These are phyloP conservation scores for Flaveria linearis DNA, from an alignment of 129 eudicot species.

Conservation along the genomic window DNA sequence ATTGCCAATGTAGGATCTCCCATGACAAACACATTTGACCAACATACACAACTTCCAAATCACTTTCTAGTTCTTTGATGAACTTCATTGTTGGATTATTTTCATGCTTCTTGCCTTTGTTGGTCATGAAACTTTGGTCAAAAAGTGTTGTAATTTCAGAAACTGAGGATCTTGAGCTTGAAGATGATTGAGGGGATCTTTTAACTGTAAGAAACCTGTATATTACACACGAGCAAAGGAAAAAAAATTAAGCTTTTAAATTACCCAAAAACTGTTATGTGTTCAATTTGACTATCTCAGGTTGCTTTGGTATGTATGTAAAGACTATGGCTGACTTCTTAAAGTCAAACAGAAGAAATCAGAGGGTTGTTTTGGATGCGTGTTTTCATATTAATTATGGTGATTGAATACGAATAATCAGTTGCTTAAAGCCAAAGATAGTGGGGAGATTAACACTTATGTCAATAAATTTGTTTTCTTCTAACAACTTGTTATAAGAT, in stretches of 20 bases:
- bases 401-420: background rate
- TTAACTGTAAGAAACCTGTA: constrained; percentile 83
- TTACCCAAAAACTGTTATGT: background rate
- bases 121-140: constrained; percentile 46
- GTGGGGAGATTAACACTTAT: background rate
- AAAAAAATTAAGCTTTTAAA: background rate
- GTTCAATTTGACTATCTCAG: background rate
- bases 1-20: constrained; percentile 93
- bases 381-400: background rate
- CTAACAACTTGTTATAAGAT: background rate
- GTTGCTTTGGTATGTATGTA: no score
- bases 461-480: background rate
- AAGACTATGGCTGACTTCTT: background rate
- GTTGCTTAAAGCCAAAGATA: constrained; percentile 4
- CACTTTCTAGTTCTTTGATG: constrained; percentile 66
- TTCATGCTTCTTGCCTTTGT: constrained; percentile 50
- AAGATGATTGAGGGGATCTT: constrained; percentile 66
- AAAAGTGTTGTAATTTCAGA: constrained; percentile 57
- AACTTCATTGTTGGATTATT: constrained; percentile 62
- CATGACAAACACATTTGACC: constrained; percentile 97
- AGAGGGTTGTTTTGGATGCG: background rate
- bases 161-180: constrained; percentile 46
- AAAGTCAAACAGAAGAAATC: constrained; percentile 10
- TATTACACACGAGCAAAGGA: background rate
- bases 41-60: constrained; percentile 84